A percentile compares a stretch with the other conserved stretches of the same genome.
These are phyloP conservation scores for Geranium brycei DNA, from an alignment of 345 rosid genomes.

Conservation along the genomic window DNA sequence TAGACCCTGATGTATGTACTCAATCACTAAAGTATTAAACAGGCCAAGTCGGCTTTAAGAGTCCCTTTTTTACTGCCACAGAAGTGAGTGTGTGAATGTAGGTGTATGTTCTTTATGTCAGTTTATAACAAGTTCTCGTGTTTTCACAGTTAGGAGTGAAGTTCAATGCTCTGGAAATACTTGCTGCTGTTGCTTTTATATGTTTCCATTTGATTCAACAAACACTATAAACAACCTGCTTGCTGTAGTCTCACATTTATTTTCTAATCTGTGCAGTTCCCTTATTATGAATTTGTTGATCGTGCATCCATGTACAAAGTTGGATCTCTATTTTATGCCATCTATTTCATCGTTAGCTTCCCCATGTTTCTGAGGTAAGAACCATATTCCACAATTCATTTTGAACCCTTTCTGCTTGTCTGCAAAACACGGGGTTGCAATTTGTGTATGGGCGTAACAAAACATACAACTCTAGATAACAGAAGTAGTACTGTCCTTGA, in stretches of 20 bases:
- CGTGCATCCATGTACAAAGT: constrained; percentile 91
- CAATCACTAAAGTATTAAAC: too few species aligned
- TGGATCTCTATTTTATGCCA: constrained; percentile 91
- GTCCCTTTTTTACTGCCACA: too few species aligned
- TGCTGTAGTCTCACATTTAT: constrained; percentile 6
- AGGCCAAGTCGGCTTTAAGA: too few species aligned
- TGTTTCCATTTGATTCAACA: background rate
- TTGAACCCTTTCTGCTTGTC: background rate
- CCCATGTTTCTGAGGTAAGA: constrained; percentile 96
- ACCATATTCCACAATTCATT: constrained; percentile 3
- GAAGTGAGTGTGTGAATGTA: too few species aligned
- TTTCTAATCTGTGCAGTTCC: constrained; percentile 58
- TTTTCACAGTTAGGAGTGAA: background rate
- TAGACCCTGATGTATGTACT: too few species aligned
- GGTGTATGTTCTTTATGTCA: too few species aligned
- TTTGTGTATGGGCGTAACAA: background rate
- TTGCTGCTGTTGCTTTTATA: background rate
- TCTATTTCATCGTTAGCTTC: constrained; percentile 91
- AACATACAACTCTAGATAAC: background rate
- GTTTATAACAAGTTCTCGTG: background rate
- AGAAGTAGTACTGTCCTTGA: too few species aligned
- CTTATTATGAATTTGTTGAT: constrained; percentile 88
- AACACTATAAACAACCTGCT: background rate
- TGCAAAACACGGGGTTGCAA: background rate
- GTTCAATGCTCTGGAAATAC: background rate